A percentile compares a stretch with the other conserved stretches of the same genome.
Conservation (phyloP, 106 monocot genomes). For the Alisma plantagoaquatica region DNA sequence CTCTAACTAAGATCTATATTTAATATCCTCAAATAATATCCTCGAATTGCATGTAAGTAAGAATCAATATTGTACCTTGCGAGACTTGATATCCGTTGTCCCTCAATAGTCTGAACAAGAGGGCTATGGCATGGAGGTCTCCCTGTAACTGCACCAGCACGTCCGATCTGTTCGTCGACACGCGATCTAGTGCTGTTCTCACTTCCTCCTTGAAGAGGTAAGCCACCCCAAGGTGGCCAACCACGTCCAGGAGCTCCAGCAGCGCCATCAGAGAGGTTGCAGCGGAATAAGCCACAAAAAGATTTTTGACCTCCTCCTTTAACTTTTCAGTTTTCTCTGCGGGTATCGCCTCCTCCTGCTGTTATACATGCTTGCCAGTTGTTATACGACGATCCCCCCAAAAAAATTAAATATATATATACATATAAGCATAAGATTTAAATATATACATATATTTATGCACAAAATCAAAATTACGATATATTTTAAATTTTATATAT, state of each 20-base stretch:
- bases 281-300: neutral
- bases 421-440: too few species aligned
- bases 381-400: too few species aligned
- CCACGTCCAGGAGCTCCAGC: constrained; percentile 14
- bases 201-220: constrained; percentile 25
- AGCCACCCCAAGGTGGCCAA: constrained; percentile 19
- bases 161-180: neutral
- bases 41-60: neutral
- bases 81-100: constrained; percentile 6
- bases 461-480: too few species aligned
- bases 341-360: too few species aligned
- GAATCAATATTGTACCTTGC: constrained; percentile 3
- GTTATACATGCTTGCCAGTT: too few species aligned
- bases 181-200: neutral
- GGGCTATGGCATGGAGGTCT: constrained; percentile 4
- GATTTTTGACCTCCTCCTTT: constrained; percentile 11
- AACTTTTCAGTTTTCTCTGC: neutral
- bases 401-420: too few species aligned
- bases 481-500: too few species aligned
- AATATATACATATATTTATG: too few species aligned
- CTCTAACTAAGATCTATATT: too few species aligned
- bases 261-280: too few species aligned
- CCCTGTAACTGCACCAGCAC: neutral
- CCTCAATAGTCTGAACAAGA: constrained; percentile 17
- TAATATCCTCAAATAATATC: neutral